Base-by-base conservation (phyloP, 495 filamentous ascomycete genomes). In the Aspergillus indologenus region DNA sequence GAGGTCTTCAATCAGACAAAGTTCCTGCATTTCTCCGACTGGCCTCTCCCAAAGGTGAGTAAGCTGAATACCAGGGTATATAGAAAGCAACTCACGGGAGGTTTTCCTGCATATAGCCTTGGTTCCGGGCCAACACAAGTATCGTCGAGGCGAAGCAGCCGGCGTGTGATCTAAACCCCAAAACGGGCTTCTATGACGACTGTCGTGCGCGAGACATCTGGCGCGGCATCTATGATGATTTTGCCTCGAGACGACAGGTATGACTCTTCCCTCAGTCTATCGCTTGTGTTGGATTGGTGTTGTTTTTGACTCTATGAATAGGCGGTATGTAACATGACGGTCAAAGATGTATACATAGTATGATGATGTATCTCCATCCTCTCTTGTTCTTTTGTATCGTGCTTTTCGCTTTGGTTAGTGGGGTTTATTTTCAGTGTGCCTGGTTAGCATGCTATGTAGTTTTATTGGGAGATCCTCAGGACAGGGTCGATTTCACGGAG, bases 1-100 rank as follows among this genome's bases (percentile, higher is more conserved):
- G 68, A 60, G 22, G 73, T 82, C 47, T 70, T 81, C n/a, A 69
- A 73, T 48, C 82, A 88, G 59, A 23, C 47, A 11, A 50, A 50
- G 12, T 50, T 12, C 15, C n/a, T 50, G 21, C 47, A 50, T 26
- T 50, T 50, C 24, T 50, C 47, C 17, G 47, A 50, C 22, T 50
- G 47, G 47, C 47, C 47, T 11, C 21, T 50, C 5, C 47, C 47
- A 0, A 50, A 50, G 21, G 47, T 50, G 24, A 24, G 45, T 48
- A 15, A 46, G n/a, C 7, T n/a, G 14, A 8, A n/a, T n/a, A n/a
- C n/a, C n/a, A n/a, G n/a, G n/a, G n/a, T n/a, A n/a, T n/a, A n/a
- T n/a, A n/a, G 9, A 29, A 29, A 29, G 26, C 9, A 9, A 29
- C 26, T 46, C 14, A 46, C 5, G 44, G 44, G 44, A 7, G n/a